Conservation (phyloP, 2,329 filamentous ascomycete genomes). For the Xylariaceae sp. region DNA sequence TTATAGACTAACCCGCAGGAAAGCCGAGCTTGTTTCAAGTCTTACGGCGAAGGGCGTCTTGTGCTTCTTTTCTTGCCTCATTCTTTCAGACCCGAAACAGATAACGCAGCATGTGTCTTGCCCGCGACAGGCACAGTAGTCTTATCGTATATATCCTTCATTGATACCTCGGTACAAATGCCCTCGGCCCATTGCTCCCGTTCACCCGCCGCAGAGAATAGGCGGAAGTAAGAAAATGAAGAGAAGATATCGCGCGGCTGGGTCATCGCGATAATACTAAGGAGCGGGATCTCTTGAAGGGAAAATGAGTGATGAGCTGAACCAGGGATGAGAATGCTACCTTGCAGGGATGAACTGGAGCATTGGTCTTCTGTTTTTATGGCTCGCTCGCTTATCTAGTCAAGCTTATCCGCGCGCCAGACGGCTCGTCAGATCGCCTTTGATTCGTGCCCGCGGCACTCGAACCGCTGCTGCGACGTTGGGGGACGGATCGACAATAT, state of each 20-base stretch:
- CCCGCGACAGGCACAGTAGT: not conserved
- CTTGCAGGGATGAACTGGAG: slow-evolving; percentile 15
- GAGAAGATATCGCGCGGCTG: slow-evolving; percentile 3
- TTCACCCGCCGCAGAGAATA: not conserved
- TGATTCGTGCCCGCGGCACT: slow-evolving; percentile 39
- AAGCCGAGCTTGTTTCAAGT: slow-evolving; percentile 23
- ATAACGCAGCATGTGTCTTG: slow-evolving; percentile 11
- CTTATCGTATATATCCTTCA: not conserved
- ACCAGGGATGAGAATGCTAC: slow-evolving; percentile 24
- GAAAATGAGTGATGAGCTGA: slow-evolving; percentile 6
- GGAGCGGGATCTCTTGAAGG: not conserved
- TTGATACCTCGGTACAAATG: not conserved
- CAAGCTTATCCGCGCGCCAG: slow-evolving; percentile 40
- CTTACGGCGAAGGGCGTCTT: slow-evolving; percentile 5
- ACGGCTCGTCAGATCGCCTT: slow-evolving; percentile 29
- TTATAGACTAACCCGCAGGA: slow-evolving; percentile 19
- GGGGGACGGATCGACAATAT: slow-evolving; percentile 9
- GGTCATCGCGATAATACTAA: slow-evolving; percentile 10
- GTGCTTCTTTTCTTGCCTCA: not conserved
- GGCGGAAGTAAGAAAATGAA: not conserved
- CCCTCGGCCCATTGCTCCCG: not conserved
- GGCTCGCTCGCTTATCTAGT: slow-evolving; percentile 9
- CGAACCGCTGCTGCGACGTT: slow-evolving; percentile 24
- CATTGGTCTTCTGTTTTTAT: slow-evolving; percentile 23
- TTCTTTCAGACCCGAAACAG: slow-evolving; percentile 13